phyloP scores from a whole-genome alignment of 306 rosid species.

The Prunus mira region DNA sequence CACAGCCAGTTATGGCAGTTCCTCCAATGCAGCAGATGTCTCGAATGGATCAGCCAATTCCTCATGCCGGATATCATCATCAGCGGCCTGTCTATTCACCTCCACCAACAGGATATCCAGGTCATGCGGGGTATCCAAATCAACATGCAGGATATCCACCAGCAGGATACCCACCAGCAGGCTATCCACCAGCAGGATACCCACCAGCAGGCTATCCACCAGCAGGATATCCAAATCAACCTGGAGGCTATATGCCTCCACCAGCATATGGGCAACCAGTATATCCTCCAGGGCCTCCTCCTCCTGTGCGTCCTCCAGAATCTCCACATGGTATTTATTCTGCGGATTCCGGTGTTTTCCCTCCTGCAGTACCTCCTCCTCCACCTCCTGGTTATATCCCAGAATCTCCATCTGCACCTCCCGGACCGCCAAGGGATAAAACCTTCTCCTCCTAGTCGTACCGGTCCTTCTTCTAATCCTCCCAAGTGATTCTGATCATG shows the following conservation, averaged over 20 bases:
- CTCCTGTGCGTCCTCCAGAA: conserved; percentile 34
- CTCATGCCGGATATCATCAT: conserved; percentile 36
- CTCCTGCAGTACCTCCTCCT: background rate
- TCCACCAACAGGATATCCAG: conserved; percentile 41
- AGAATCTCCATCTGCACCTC: background rate
- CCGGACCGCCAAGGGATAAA: background rate
- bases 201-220: conserved; percentile 13
- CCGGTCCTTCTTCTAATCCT: background rate
- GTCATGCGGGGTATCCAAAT: conserved; percentile 20
- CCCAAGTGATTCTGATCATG: background rate
- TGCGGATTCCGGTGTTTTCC: background rate
- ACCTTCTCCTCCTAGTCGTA: background rate
- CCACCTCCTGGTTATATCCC: background rate
- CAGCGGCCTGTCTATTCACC: conserved; percentile 2
- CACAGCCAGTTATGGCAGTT: conserved; percentile 41
- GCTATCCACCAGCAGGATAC: background rate
- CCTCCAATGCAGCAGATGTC: conserved; percentile 72
- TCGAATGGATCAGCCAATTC: conserved; percentile 46
- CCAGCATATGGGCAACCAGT: conserved; percentile 28
- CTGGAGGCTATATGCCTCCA: conserved; percentile 23
- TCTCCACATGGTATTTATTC: background rate
- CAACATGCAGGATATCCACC: conserved; percentile 36
- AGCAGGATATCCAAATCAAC: conserved; percentile 15
- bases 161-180: conserved; percentile 23
- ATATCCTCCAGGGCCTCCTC: background rate